A percentile compares a stretch with the other conserved stretches of the same genome.
Evolutionary conservation across 345 rosid genomes (phyloP).

Genomic region (Salix suchowensis): DNA sequence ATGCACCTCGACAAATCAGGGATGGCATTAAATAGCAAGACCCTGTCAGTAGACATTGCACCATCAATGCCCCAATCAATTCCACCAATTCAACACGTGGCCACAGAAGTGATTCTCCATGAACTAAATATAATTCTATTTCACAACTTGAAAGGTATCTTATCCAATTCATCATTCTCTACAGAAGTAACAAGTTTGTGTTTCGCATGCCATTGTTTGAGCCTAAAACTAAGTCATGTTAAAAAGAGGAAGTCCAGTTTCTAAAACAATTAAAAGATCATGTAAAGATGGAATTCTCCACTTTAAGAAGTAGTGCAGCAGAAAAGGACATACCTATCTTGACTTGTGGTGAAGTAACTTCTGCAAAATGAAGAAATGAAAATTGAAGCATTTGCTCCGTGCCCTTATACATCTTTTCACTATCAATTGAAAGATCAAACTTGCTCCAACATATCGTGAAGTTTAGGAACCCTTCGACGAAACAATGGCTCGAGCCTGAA

Average conservation of each 20-base stretch:
- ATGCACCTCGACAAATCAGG: not conserved
- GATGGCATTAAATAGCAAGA: not conserved
- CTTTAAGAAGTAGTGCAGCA: not conserved
- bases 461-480: slow-evolving; percentile 75
- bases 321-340: slow-evolving; percentile 25
- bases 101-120: not conserved
- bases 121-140: not conserved
- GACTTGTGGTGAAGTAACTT: slow-evolving; percentile 1
- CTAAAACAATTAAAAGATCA: not conserved
- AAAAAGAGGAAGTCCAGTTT: not conserved
- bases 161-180: not conserved
- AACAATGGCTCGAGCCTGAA: slow-evolving; percentile 94
- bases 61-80: not conserved
- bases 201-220: not conserved
- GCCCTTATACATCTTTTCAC: slow-evolving; percentile 7
- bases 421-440: slow-evolving; percentile 29
- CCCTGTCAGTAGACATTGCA: not conserved
- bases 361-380: slow-evolving; percentile 3
- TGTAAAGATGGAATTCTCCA: not conserved
- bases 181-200: not conserved
- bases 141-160: not conserved
- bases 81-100: not conserved
- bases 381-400: slow-evolving; percentile 16
- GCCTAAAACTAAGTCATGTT: not conserved
- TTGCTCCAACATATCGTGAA: slow-evolving; percentile 73